A percentile compares a stretch with the other conserved stretches of the same genome.
phyloP scores from a whole-genome alignment of 805 yeast genomes.

The Metahyphopichia silvanorum region DNA sequence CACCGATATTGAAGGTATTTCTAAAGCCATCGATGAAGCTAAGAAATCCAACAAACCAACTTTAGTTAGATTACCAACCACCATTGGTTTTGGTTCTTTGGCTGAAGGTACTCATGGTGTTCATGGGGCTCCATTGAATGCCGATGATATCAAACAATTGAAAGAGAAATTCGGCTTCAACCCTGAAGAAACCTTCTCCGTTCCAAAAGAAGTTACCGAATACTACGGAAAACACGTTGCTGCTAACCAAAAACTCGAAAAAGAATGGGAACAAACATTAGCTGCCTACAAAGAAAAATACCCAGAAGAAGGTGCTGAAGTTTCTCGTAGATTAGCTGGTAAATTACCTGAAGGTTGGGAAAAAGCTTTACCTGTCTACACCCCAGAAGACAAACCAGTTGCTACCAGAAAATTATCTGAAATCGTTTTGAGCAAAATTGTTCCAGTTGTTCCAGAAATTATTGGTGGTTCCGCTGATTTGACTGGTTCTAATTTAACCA shows the following conservation, averaged over 20 bases:
- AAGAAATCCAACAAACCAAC: slow-evolving; percentile 83
- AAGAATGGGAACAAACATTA: slow-evolving; percentile 70
- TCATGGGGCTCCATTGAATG: slow-evolving; percentile 94
- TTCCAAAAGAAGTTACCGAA: slow-evolving; percentile 80
- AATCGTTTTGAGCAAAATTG: slow-evolving; percentile 62
- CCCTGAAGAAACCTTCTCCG: slow-evolving; percentile 75
- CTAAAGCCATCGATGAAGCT: slow-evolving; percentile 76
- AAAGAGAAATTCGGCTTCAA: slow-evolving; percentile 83
- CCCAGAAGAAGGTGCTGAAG: slow-evolving; percentile 77
- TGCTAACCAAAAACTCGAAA: slow-evolving; percentile 65
- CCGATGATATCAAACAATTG: slow-evolving; percentile 86
- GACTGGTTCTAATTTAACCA: slow-evolving; percentile 94
- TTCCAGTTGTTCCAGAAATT: slow-evolving; percentile 74
- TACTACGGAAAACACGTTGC: slow-evolving; percentile 55
- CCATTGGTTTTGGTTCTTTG: slow-evolving; percentile 91
- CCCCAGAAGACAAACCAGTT: slow-evolving; percentile 72
- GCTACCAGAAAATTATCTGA: slow-evolving; percentile 96
- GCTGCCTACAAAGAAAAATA: slow-evolving; percentile 60
- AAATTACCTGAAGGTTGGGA: slow-evolving; percentile 85
- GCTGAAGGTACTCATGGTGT: slow-evolving; percentile 84
- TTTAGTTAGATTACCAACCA: slow-evolving; percentile 81
- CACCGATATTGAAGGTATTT: slow-evolving; percentile 67
- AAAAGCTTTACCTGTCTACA: slow-evolving; percentile 71
- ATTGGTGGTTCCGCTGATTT: slow-evolving; percentile 98
- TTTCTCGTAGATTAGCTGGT: slow-evolving; percentile 72